Evolutionary conservation across 768 basidiomycete species (phyloP), one percentile per base, ranked within the genome.

Genomic region (Sporobolomyces phaffii): DNA sequence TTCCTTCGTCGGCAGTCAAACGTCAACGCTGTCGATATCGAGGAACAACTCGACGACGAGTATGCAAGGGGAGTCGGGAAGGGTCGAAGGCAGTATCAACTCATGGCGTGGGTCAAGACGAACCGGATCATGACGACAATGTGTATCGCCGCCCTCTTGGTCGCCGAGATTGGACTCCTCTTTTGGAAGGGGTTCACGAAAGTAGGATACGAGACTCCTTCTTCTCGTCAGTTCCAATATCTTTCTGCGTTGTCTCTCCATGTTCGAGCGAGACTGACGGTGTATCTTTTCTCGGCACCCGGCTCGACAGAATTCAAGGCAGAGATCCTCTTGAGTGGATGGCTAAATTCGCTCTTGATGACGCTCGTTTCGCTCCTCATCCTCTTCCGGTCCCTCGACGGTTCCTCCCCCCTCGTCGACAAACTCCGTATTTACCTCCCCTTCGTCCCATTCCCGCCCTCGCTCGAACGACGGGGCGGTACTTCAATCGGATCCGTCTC

Each of bases 321-420:
- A 14, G 26, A 34, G 20, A 8, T 34, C 5, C 17, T 48, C 14
- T 9, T 38, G 14, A 9, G 15, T 15, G 51, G 67, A 43, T 68
- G 61, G 49, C 44, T 68, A 28, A 68, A 69, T 47, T 62, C 62
- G 24, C 33, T 69, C 26, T 45, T 69, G n/a, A 33, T 58, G 22
- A 63, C 68, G 2, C 44, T 56, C 45, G 68, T 69, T 14, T 38
- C 65, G 2, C 65, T 68, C 41, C 65, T 68, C 41, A 61, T 68
- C 65, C 65, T 68, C 26, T 68, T 68, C 58, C 61, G 66, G 28
- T 68, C 66, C n/a, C 62, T 68, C 50, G 66, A 63, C 28, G 41
- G 60, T 2, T 38, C 65, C 7, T 52, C 56, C 11, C 44, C 50
- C 3, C 17, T 57, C 49, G 43, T 62, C 43, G n/a, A 47, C 13